Percentiles rank a stretch among this genome's conserved stretches.
Evolutionary conservation across 345 rosid genomes (phyloP).

Genomic region (Camelina sativa): DNA sequence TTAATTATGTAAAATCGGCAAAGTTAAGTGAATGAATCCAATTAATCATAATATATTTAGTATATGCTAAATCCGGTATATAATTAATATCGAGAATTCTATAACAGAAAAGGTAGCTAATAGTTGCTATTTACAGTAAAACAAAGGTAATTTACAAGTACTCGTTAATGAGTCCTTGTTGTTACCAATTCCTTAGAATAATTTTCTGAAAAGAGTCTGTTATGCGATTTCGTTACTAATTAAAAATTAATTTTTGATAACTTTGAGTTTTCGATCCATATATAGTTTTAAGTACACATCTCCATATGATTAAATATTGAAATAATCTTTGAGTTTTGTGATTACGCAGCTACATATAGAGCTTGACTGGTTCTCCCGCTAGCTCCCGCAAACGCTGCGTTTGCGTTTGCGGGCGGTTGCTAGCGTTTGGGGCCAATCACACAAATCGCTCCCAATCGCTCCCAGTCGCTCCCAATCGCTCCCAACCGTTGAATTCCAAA

Average conservation of each 20-base stretch:
- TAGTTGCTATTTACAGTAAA: slow-evolving; percentile 7
- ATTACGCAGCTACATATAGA: background rate
- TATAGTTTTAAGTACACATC: background rate
- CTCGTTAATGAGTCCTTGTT: background rate
- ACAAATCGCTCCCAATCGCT: no score
- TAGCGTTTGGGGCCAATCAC: no score
- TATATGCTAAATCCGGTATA: slow-evolving; percentile 8
- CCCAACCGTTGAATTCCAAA: no score
- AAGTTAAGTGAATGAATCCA: slow-evolving; percentile 9
- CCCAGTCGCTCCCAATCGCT: no score
- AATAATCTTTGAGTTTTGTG: background rate
- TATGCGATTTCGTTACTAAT: background rate
- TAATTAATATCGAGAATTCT: background rate
- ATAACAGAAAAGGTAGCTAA: slow-evolving; percentile 6
- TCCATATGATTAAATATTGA: background rate
- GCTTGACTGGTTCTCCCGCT: no score
- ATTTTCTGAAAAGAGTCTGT: background rate
- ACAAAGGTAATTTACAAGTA: background rate
- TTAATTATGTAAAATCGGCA: slow-evolving; percentile 5
- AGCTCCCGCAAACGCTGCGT: no score
- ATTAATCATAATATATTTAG: background rate
- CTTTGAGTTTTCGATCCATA: background rate
- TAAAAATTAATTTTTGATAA: background rate
- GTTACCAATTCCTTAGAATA: background rate
- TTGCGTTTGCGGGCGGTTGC: no score